A percentile compares a stretch with the other conserved stretches of the same genome.
phyloP scores from a whole-genome alignment of 306 rosid species.

The Medicago arabica region DNA sequence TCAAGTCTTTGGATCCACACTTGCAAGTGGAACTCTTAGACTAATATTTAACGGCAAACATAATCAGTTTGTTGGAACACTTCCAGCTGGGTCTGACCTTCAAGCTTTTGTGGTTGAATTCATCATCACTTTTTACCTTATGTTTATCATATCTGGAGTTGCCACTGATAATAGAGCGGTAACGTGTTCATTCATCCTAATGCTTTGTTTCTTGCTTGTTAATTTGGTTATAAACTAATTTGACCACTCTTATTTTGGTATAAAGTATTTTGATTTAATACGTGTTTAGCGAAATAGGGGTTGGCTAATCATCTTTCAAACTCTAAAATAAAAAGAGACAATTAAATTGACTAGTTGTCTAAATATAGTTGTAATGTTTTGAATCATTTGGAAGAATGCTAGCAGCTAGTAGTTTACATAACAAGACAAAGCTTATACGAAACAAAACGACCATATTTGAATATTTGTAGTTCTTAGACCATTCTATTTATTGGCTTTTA shows the following conservation, averaged over 20 bases:
- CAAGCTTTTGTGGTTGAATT: constrained; percentile 84
- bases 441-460: constrained; percentile 17
- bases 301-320: constrained; percentile 23
- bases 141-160: constrained; percentile 84
- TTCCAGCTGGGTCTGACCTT: constrained; percentile 52
- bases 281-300: not conserved
- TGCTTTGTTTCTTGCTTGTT: constrained; percentile 1
- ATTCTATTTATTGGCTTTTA: not conserved
- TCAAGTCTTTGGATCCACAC: constrained; percentile 77
- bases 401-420: not conserved
- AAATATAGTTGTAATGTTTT: constrained; percentile 23
- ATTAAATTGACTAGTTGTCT: constrained; percentile 42
- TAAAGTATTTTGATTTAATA: constrained; percentile 6
- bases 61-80: constrained; percentile 69
- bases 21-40: constrained; percentile 80
- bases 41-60: constrained; percentile 58
- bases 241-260: not conserved
- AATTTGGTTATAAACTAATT: constrained; percentile 5
- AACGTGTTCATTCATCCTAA: not conserved
- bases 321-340: constrained; percentile 9
- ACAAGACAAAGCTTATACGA: constrained; percentile 24
- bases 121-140: constrained; percentile 85
- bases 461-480: constrained; percentile 11
- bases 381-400: constrained; percentile 31
- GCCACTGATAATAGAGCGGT: constrained; percentile 90